Percentiles rank a stretch among this genome's conserved stretches.
Conservation (phyloP, 2,329 filamentous ascomycete genomes). For the Mollisia scopiformis region DNA sequence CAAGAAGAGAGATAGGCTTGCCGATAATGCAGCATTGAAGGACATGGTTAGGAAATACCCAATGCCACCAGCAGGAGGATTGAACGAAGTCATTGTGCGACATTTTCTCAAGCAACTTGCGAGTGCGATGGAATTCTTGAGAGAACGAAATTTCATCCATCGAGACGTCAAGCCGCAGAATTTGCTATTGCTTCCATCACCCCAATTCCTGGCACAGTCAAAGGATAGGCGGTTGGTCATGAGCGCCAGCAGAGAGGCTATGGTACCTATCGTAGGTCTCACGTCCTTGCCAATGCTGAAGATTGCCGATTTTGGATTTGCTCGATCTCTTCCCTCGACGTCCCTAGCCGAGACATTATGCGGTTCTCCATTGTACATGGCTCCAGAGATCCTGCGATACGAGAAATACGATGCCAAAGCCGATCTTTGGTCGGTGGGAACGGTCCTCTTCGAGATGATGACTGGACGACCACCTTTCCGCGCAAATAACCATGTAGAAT, state of each 20-base stretch:
- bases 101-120: conserved; percentile 96
- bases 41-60: conserved; percentile 96
- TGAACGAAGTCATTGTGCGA: conserved; percentile 94
- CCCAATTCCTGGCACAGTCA: conserved; percentile 66
- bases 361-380: conserved; percentile 97
- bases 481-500: conserved; percentile 91
- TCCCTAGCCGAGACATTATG: conserved; percentile 95
- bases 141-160: conserved; percentile 86
- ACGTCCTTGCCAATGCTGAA: conserved; percentile 92
- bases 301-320: conserved; percentile 98
- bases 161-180: conserved; percentile 98
- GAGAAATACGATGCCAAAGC: conserved; percentile 97
- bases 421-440: conserved; percentile 96
- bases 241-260: conserved; percentile 75
- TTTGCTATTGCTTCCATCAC: conserved; percentile 82
- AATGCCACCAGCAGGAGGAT: conserved; percentile 77
- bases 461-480: conserved; percentile 88
- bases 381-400: conserved; percentile 94
- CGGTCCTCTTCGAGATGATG: conserved; percentile 94
- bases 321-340: conserved; percentile 85
- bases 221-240: conserved; percentile 70
- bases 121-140: conserved; percentile 88
- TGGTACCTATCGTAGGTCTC: conserved; percentile 80
- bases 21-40: conserved; percentile 77
- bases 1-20: conserved; percentile 85